These are phyloP conservation scores for Allomyces arbusculus DNA, from an alignment of 192 early-diverging fungal genomes.

Conservation along the genomic window DNA sequence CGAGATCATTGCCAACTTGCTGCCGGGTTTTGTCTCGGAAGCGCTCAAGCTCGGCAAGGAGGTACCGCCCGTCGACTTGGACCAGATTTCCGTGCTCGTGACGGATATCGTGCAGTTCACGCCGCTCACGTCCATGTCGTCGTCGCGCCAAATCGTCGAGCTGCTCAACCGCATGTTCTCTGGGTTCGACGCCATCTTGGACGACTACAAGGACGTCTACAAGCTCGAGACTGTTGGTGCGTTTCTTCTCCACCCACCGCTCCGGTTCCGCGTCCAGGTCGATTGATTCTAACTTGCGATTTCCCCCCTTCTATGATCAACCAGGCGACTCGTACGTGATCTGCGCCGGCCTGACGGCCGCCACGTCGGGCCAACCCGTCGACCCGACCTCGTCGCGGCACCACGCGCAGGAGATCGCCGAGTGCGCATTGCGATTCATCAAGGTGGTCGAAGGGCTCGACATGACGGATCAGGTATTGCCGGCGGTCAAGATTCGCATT, in stretches of 20 bases:
- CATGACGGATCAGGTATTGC: conserved; percentile 20
- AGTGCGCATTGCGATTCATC: conserved; percentile 9
- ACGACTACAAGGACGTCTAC: conserved; percentile 21
- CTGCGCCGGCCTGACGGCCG: conserved; percentile 11
- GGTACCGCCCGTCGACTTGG: conserved; percentile 14
- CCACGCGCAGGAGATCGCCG: neutral
- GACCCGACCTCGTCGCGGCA: neutral
- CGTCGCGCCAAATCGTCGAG: conserved; percentile 18
- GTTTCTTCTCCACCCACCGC: no score
- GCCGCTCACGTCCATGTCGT: conserved; percentile 12
- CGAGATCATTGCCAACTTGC: conserved; percentile 20
- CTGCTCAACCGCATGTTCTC: conserved; percentile 25
- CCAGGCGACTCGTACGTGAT: conserved; percentile 22
- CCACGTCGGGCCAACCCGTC: neutral
- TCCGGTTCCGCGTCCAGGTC: no score
- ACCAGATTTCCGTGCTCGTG: conserved; percentile 14
- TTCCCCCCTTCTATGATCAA: neutral
- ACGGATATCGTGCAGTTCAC: conserved; percentile 24
- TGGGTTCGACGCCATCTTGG: conserved; percentile 17
- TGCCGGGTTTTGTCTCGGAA: conserved; percentile 23
- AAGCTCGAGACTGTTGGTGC: conserved; percentile 22
- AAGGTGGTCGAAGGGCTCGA: conserved; percentile 7
- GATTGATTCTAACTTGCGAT: no score
- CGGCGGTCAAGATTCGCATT: neutral
- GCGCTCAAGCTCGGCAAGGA: conserved; percentile 19